These are phyloP conservation scores for Paracoccidioides brasiliensis DNA, from an alignment of 2,329 filamentous ascomycete species.

Conservation along the genomic window DNA sequence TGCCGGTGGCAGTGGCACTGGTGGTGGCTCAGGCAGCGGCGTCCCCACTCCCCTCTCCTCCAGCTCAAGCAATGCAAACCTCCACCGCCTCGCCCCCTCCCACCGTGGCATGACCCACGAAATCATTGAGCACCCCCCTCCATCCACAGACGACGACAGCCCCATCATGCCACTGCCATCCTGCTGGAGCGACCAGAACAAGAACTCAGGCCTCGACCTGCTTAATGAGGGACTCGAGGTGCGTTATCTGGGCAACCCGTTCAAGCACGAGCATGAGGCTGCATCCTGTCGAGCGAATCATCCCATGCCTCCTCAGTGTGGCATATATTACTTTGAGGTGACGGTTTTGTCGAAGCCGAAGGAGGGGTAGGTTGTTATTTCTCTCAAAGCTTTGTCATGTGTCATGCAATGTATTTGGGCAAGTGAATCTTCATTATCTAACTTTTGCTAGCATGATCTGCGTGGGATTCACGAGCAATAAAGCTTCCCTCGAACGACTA, in stretches of 20 bases:
- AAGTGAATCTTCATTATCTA: conserved; percentile 19
- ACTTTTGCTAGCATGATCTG: conserved; percentile 29
- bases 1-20: not conserved
- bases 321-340: conserved; percentile 87
- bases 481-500: conserved; percentile 46
- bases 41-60: conserved; percentile 30
- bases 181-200: conserved; percentile 70
- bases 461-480: conserved; percentile 48
- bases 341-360: conserved; percentile 53
- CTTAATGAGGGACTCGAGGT: conserved; percentile 61
- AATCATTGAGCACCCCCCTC: conserved; percentile 61
- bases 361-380: conserved; percentile 43
- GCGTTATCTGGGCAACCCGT: conserved; percentile 43
- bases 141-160: conserved; percentile 42
- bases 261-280: conserved; percentile 58
- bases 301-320: conserved; percentile 76
- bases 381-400: not conserved
- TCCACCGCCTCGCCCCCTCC: conserved; percentile 46
- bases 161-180: conserved; percentile 59
- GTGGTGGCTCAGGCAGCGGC: too few relatives aligned
- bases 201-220: conserved; percentile 59
- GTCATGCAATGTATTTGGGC: not conserved
- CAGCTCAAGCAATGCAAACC: conserved; percentile 44
- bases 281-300: conserved; percentile 71
- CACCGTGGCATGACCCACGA: conserved; percentile 74